phyloP scores from a whole-genome alignment of 805 yeast genomes.

The Metschnikowia lachancei region DNA sequence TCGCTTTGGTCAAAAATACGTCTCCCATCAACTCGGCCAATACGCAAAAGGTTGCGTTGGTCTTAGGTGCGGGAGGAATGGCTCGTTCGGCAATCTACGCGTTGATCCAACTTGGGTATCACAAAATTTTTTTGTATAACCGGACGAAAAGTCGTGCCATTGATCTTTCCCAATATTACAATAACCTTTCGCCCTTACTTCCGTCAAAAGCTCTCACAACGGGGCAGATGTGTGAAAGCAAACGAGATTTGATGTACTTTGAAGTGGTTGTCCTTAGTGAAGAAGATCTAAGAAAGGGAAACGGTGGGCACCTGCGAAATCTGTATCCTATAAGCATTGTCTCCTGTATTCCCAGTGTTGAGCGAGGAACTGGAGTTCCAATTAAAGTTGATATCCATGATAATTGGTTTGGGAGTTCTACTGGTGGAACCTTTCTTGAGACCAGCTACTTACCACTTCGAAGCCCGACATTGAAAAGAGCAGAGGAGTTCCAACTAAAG shows the following conservation, averaged over 20 bases:
- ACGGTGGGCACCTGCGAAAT: not conserved
- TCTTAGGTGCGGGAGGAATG: slow-evolving; percentile 21
- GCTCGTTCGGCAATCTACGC: slow-evolving; percentile 21
- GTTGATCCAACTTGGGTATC: slow-evolving; percentile 16
- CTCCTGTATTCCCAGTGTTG: not conserved
- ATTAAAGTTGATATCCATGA: not conserved
- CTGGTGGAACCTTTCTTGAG: not conserved
- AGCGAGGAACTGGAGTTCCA: not conserved
- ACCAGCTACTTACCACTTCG: not conserved
- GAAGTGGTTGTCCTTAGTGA: slow-evolving; percentile 9
- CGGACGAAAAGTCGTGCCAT: not conserved
- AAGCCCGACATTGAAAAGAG: not conserved
- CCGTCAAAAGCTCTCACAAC: slow-evolving; percentile 7
- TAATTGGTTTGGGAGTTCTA: not conserved
- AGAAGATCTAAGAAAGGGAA: slow-evolving; percentile 6
- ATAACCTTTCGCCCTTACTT: slow-evolving; percentile 9
- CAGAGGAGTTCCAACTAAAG: slow-evolving; percentile 2
- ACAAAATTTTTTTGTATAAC: slow-evolving; percentile 16
- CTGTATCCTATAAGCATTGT: not conserved
- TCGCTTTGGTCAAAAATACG: slow-evolving; percentile 8
- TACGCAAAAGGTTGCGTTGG: slow-evolving; percentile 16
- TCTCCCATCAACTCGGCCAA: slow-evolving; percentile 21
- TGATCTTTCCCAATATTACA: not conserved
- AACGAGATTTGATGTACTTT: slow-evolving; percentile 2
- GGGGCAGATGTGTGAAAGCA: slow-evolving; percentile 3